Evolutionary conservation across 1,284 basidiomycete genomes (phyloP), one percentile per base, ranked within the genome.

Genomic region (Ganoderma sinense): DNA sequence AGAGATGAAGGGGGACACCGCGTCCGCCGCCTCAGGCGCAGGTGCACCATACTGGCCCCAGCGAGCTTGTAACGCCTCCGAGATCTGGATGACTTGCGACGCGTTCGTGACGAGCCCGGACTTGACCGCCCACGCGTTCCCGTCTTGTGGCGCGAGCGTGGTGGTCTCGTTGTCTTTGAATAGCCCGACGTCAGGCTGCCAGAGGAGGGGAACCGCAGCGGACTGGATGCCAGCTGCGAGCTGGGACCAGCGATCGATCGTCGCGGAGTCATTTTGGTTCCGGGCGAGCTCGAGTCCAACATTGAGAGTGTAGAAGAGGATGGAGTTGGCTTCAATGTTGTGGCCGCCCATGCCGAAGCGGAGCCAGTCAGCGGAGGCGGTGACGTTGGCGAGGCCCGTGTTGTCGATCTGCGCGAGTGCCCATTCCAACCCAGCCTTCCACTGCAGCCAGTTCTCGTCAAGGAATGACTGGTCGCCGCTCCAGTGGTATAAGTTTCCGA

Each of bases 161-260:
- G 72, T 73, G 18, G 72, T 73, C 59, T 73, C 72, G 68, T 73
- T 73, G 69, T 73, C 72, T 29, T 26, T 56, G 69, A 73, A 73
- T 56, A 73, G 72, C 6, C 72, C 72, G n/a, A 66, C 68, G n/a
- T 66, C 40, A 23, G 72, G 69, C 68, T 73, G 69, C 69, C 69
- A 73, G 41, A 73, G 69, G 62, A 73, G 72, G n/a, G 68, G 63
- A 41, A 68, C 33, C 26, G 72, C 72, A 7, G 68, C 69, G 26
- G 59, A 7, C 39, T 71, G 72, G 61, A 73, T 73, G 20, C 43
- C 65, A 31, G 63, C n/a, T 14, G 69, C 69, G 26, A 73, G 64
- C 39, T 26, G 26, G 5, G 69, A 40, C 58, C 67, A 73, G 26
- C n/a, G 43, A 0, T 23, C 18, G 36, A 68, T 69, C 1, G 68